Base-by-base conservation (phyloP, 2,329 filamentous ascomycete genomes). In the Sarocladiaceae sp. region DNA sequence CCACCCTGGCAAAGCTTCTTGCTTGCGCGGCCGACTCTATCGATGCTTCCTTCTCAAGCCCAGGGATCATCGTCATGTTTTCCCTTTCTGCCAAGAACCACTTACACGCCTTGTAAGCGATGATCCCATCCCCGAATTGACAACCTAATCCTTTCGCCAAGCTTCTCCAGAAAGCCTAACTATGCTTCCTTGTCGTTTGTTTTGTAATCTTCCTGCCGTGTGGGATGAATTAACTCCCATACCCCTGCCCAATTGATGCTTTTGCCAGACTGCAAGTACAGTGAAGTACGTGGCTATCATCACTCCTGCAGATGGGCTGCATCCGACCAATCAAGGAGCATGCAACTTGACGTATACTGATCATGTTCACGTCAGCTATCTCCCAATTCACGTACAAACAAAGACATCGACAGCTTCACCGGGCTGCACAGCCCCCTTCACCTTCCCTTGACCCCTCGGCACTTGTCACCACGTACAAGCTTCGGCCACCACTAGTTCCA, bases 391-490 rank as follows among this genome's bases (percentile, higher is more conserved):
- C n/a, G n/a, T n/a, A n/a, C n/a, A n/a, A n/a, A n/a, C n/a, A n/a
- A n/a, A n/a, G n/a, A n/a, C n/a, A n/a, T n/a, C n/a, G n/a, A n/a
- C n/a, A n/a, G n/a, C n/a, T n/a, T n/a, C n/a, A n/a, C n/a, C n/a
- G n/a, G n/a, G n/a, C 11, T 26, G 17, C 40, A 44, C 40, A 44
- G 40, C 40, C 40, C 11, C 22, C 13, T 44, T 44, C 23, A n/a
- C 11, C 35, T 7, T 18, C 23, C 40, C n/a, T n/a, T n/a, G n/a
- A n/a, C n/a, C 20, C 20, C 7, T n/a, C 40, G 40, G 40, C 22
- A 44, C 40, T 44, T 44, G 40, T 26, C 7, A 44, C 4, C 22
- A 44, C 12, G 40, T 23, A 44, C 40, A 44, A 44, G 40, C 40
- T 44, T 44, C 40, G 40, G 22, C 40, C 40, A 23, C 40, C 20